Percentiles rank a stretch among this genome's conserved stretches.
These are phyloP conservation scores for Testicularia cyperi DNA, from an alignment of 1,284 basidiomycete genomes.

Conservation along the genomic window DNA sequence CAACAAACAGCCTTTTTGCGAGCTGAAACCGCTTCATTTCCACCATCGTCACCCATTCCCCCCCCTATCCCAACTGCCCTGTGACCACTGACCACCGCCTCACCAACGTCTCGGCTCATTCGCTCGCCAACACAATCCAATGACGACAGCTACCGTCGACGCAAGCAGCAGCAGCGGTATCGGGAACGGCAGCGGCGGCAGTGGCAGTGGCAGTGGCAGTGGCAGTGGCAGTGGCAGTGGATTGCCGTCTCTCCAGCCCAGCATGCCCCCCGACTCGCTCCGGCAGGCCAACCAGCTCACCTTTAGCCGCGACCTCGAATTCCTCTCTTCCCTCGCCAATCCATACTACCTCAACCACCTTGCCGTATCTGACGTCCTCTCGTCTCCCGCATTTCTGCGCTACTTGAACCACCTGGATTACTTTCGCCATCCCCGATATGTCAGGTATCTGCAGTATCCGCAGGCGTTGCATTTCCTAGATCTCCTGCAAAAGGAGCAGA, in stretches of 20 bases:
- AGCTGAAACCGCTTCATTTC: too few relatives aligned
- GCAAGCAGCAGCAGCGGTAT: too few relatives aligned
- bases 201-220: too few relatives aligned
- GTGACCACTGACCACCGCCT: background rate
- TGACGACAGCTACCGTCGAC: background rate
- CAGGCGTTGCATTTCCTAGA: conserved; percentile 49
- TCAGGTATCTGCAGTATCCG: conserved; percentile 51
- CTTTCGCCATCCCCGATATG: conserved; percentile 48
- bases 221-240: too few relatives aligned
- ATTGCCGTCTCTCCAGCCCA: too few relatives aligned
- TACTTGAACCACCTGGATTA: conserved; percentile 49
- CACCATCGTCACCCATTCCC: background rate
- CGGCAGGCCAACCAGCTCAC: conserved; percentile 35
- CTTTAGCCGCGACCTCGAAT: conserved; percentile 53
- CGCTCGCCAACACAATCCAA: too few relatives aligned
- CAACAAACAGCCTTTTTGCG: too few relatives aligned
- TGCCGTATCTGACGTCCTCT: conserved; percentile 38
- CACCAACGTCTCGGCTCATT: too few relatives aligned
- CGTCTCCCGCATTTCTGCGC: conserved; percentile 37
- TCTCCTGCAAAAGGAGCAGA: conserved; percentile 35
- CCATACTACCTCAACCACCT: conserved; percentile 52
- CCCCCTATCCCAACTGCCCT: too few relatives aligned
- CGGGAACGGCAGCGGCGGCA: too few relatives aligned
- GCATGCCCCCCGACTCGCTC: too few relatives aligned
- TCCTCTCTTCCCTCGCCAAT: conserved; percentile 52